These are phyloP conservation scores for Agrocybe praecox DNA, from an alignment of 768 basidiomycete genomes.

Conservation along the genomic window DNA sequence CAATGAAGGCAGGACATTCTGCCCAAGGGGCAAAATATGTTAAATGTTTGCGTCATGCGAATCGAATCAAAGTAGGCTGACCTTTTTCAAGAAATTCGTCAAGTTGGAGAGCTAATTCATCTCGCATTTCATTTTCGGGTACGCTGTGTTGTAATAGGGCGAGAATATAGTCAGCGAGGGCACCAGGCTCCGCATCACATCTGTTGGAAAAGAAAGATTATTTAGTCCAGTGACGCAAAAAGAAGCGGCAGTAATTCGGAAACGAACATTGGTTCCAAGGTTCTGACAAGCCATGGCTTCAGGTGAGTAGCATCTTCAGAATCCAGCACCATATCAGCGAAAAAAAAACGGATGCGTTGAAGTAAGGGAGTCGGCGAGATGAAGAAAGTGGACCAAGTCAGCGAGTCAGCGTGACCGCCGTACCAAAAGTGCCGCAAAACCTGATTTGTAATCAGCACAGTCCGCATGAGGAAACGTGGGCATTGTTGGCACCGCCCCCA, in stretches of 20 bases:
- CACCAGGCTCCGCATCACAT: conserved; percentile 95
- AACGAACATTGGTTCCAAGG: conserved; percentile 88
- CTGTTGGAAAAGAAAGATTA: conserved; percentile 41
- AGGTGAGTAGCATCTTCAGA: conserved; percentile 63
- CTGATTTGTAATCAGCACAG: background rate
- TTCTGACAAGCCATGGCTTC: conserved; percentile 86
- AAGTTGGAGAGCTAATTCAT: conserved; percentile 74
- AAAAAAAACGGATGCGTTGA: background rate
- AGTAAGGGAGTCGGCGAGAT: background rate
- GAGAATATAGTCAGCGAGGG: conserved; percentile 92
- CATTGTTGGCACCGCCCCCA: background rate
- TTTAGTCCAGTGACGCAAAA: conserved; percentile 9
- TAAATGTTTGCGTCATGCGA: conserved; percentile 2
- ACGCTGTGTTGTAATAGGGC: conserved; percentile 92
- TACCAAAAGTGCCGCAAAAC: background rate
- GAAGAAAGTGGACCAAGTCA: conserved; percentile 1
- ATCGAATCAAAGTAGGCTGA: conserved; percentile 31
- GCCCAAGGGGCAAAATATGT: conserved; percentile 17
- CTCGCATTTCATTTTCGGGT: conserved; percentile 78
- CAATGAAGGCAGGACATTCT: conserved; percentile 79
- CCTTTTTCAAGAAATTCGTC: conserved; percentile 95
- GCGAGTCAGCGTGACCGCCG: background rate
- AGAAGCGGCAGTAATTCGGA: conserved; percentile 9
- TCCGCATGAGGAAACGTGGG: background rate
- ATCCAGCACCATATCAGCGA: conserved; percentile 64